Evolutionary conservation across 805 yeast species (phyloP), one percentile per base, ranked within the genome.

Genomic region (Cyberlindnera japonica): DNA sequence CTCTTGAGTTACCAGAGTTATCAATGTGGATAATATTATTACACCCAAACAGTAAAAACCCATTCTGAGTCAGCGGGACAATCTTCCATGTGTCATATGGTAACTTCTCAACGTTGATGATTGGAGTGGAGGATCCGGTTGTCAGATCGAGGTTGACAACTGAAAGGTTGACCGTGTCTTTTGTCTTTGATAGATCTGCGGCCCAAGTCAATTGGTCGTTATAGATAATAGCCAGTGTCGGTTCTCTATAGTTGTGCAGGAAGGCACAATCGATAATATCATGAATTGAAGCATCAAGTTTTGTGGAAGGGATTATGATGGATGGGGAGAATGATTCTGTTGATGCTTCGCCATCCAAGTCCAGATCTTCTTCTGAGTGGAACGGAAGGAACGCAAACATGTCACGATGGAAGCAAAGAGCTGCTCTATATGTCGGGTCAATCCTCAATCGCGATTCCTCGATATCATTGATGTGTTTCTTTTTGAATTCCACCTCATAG

Each of bases 21-120:
- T 90, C 96, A 14, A 88, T 74, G 60, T 86, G 90, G 10, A 87
- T 64, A 8, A 90, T 50, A 51, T 83, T 85, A 57, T 90, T 89
- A 25, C 83, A 72, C 1, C 97, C 96, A 3, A 86, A 39, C 5
- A 77, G 50, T 6, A 89, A 61, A 33, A 79, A 65, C 1, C 97
- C 96, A 45, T 79, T 79, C 24, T 83, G 63, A 0, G 91, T 88
- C 24, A 88, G 64, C 0, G 96, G 81, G 9, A 83, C 61, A 9
- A 89, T 61, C 13, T 71, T 63, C 49, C 78, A 81, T 3, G 83
- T 57, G 57, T 87, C 96, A 62, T 77, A 86, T 0, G 96, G 95
- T 21, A 91, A 64, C 27, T 72, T 71, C 13, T 74, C 71, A 6
- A 84, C 66, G 36, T 77, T 79, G 44, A 82, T 69, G 28, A 90